phyloP scores from a whole-genome alignment of 2,329 filamentous ascomycete species.

The Aspergillus piperis region DNA sequence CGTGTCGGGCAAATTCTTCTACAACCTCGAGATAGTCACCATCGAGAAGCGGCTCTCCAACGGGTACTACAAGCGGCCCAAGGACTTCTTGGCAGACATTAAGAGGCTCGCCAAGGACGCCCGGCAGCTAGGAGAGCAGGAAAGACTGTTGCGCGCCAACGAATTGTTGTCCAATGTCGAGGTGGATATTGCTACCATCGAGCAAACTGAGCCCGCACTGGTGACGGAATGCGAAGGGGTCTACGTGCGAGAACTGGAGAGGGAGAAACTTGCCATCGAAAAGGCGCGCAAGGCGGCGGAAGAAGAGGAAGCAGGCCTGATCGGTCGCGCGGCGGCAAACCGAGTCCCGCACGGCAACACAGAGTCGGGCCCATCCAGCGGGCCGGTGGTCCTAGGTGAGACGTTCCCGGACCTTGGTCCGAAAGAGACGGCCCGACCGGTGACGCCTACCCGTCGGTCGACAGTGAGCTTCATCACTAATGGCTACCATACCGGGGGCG shows the following conservation, averaged over 20 bases:
- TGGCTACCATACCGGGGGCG: constrained; percentile 52
- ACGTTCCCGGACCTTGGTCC: constrained; percentile 57
- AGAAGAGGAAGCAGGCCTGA: constrained; percentile 44
- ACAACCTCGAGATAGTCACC: constrained; percentile 88
- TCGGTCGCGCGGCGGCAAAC: constrained; percentile 49
- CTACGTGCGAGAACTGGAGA: constrained; percentile 70
- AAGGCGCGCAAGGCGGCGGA: constrained; percentile 47
- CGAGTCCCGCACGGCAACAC: constrained; percentile 56
- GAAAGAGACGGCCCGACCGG: constrained; percentile 53
- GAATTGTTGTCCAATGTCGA: constrained; percentile 92
- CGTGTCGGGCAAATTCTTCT: constrained; percentile 80
- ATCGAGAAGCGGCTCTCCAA: constrained; percentile 97
- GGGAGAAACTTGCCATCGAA: constrained; percentile 66
- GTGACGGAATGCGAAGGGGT: constrained; percentile 77
- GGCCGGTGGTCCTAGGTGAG: constrained; percentile 65
- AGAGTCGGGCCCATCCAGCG: constrained; percentile 51
- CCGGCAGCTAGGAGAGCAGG: constrained; percentile 76
- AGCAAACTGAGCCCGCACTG: constrained; percentile 63
- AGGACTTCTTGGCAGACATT: constrained; percentile 87
- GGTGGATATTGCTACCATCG: constrained; percentile 81
- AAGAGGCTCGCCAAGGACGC: constrained; percentile 82
- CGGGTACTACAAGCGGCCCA: constrained; percentile 88
- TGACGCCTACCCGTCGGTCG: constrained; percentile 59
- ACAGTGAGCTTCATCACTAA: constrained; percentile 55
- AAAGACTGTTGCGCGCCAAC: constrained; percentile 81